Conservation (phyloP, 371 early-diverging fungal species). For the Fennellomyces sp. region DNA sequence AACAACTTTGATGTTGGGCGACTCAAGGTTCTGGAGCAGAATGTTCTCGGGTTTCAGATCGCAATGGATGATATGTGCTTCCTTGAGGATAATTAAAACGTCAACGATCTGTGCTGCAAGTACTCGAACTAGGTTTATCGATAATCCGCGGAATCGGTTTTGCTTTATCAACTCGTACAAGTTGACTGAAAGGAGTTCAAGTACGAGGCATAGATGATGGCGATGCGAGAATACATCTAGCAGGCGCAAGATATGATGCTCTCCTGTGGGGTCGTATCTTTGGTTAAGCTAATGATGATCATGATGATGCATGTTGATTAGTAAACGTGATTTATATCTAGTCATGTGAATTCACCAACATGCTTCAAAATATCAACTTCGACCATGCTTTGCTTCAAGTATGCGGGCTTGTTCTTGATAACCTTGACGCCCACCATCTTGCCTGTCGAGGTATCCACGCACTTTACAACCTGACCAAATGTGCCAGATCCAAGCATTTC, state of each 20-base stretch:
- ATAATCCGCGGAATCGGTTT: conserved; percentile 93
- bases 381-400: conserved; percentile 94
- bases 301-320: no score
- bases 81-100: conserved; percentile 75
- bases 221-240: conserved; percentile 94
- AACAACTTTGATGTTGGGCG: conserved; percentile 94
- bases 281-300: conserved; percentile 86
- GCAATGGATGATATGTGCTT: conserved; percentile 93
- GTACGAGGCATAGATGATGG: conserved; percentile 94
- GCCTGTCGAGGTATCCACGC: conserved; percentile 84
- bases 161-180: conserved; percentile 97
- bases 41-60: conserved; percentile 99
- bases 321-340: no score
- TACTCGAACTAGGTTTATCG: conserved; percentile 86
- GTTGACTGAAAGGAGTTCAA: conserved; percentile 95
- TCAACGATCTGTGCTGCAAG: conserved; percentile 90
- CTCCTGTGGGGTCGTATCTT: conserved; percentile 79
- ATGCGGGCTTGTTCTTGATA: conserved; percentile 95
- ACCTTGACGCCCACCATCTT: conserved; percentile 95
- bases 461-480: conserved; percentile 98
- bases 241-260: conserved; percentile 87
- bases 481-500: conserved; percentile 98
- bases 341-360: conserved; percentile 43
- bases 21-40: conserved; percentile 80
- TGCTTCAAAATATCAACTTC: conserved; percentile 93